Percentiles rank a stretch among this genome's conserved stretches.
Conservation (phyloP, 768 basidiomycete species). For the Omphalotus guepiniiformis region DNA sequence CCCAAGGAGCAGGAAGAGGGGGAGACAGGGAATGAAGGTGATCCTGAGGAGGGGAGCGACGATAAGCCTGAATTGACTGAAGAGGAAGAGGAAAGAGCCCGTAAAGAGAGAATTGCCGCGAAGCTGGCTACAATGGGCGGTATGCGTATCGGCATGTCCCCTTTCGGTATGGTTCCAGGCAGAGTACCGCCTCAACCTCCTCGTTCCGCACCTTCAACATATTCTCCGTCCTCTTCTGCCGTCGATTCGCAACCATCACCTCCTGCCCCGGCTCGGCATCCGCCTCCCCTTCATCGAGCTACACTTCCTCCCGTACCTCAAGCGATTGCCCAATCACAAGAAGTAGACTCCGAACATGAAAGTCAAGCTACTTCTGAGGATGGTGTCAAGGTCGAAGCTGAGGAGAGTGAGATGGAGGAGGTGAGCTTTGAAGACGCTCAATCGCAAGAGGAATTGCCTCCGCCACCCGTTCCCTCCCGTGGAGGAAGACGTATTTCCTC, state of each 20-base stretch:
- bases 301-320: constrained; percentile 27
- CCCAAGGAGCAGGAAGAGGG: constrained; percentile 24
- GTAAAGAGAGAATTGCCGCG: constrained; percentile 49
- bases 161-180: constrained; percentile 18
- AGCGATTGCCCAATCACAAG: constrained; percentile 22
- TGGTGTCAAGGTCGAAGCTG: constrained; percentile 59
- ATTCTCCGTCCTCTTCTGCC: constrained; percentile 16
- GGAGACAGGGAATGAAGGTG: constrained; percentile 17
- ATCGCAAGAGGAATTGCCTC: constrained; percentile 44
- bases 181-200: constrained; percentile 12
- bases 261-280: constrained; percentile 24
- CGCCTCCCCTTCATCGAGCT: constrained; percentile 27
- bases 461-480: constrained; percentile 49
- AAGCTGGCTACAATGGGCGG: constrained; percentile 55
- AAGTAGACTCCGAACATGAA: constrained; percentile 44
- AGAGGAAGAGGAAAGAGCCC: constrained; percentile 60
- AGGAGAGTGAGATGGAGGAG: constrained; percentile 73
- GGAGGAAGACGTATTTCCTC: constrained; percentile 20
- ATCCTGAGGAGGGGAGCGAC: constrained; percentile 25
- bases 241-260: constrained; percentile 23
- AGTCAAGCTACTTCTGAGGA: constrained; percentile 49
- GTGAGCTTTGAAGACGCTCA: constrained; percentile 52
- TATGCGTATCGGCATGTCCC: constrained; percentile 56
- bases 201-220: constrained; percentile 14
- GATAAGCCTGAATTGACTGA: constrained; percentile 28